Conservation (phyloP, 2,329 filamentous ascomycete genomes). For the Drechmeria coniospora region DNA sequence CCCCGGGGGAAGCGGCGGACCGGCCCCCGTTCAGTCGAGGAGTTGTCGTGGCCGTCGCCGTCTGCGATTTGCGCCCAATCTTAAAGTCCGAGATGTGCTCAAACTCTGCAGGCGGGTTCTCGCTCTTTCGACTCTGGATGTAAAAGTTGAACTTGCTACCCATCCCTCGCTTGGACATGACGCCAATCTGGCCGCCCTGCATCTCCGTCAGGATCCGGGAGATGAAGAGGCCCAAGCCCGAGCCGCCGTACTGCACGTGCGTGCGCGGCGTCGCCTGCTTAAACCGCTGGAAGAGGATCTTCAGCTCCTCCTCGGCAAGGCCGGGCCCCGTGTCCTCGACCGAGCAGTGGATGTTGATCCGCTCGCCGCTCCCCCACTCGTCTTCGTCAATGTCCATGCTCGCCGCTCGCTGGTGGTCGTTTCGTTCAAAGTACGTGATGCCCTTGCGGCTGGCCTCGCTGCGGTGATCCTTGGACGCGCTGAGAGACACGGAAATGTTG, state of each 20-base stretch:
- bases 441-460: conserved; percentile 23
- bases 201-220: conserved; percentile 60
- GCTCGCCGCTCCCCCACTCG: conserved; percentile 59
- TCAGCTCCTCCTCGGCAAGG: conserved; percentile 47
- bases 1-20: background rate
- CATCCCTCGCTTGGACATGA: conserved; percentile 48
- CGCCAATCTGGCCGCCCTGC: conserved; percentile 65
- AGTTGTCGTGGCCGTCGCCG: conserved; percentile 5
- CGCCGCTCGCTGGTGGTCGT: conserved; percentile 18
- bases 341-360: conserved; percentile 56
- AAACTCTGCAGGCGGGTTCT: conserved; percentile 20
- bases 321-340: conserved; percentile 59
- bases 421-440: conserved; percentile 31
- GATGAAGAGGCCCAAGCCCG: conserved; percentile 59
- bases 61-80: conserved; percentile 15
- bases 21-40: conserved; percentile 8
- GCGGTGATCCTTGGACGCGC: conserved; percentile 43
- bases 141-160: conserved; percentile 69
- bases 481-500: conserved; percentile 48
- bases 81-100: conserved; percentile 21
- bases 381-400: conserved; percentile 29
- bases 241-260: conserved; percentile 58
- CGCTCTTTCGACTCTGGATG: conserved; percentile 48
- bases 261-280: conserved; percentile 53
- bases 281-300: conserved; percentile 52